Evolutionary conservation across 495 filamentous ascomycete species (phyloP), one percentile per base, ranked within the genome.

Genomic region (Staphylotrichum longicolle): DNA sequence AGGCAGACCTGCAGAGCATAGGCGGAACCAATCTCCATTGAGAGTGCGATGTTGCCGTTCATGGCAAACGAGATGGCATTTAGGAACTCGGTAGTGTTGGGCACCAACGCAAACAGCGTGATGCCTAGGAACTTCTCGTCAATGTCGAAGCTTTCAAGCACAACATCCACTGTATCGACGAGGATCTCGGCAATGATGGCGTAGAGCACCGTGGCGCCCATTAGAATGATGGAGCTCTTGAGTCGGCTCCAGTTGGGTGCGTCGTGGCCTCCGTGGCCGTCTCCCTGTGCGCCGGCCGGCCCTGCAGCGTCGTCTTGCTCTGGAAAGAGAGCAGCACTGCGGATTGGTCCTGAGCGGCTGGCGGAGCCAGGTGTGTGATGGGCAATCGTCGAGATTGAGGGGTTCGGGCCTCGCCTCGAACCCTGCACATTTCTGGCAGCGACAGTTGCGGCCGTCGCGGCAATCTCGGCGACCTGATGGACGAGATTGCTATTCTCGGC

Each of bases 41-140:
- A 96, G 33, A 99, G 81, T 0, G 94, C 94, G 70, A 99, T 98
- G 74, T 99, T 99, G n/a, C 94, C 94, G 68, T 99, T 98, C 95
- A 99, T 99, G 47, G 94, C 94, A 73, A 99, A 99, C 3, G 92
- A 96, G 59, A 99, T 98, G 69, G 95, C 94, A 71, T 99, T 99
- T 78, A 99, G 71, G 69, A 99, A 99, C 73, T 99, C 94, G 30
- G 94, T 99, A 15, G 94, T 98, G 72, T 98, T 99, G 2, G 94
- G 94, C 33, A 99, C 94, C 61, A 99, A 80, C 7, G 95, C 93
- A 70, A 99, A 99, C 48, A 99, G 79, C 39, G 95, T 98, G 63
- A 99, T 96, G 47, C 94, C 94, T 54, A 99, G 81, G 75, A 99
- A 99, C 71, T 99, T 99, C 69, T 97, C 93, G 69, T 97, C 92